Percentiles rank a stretch among this genome's conserved stretches.
phyloP scores from a whole-genome alignment of 164 flowering plant species.

The Buxus sempervirens region DNA sequence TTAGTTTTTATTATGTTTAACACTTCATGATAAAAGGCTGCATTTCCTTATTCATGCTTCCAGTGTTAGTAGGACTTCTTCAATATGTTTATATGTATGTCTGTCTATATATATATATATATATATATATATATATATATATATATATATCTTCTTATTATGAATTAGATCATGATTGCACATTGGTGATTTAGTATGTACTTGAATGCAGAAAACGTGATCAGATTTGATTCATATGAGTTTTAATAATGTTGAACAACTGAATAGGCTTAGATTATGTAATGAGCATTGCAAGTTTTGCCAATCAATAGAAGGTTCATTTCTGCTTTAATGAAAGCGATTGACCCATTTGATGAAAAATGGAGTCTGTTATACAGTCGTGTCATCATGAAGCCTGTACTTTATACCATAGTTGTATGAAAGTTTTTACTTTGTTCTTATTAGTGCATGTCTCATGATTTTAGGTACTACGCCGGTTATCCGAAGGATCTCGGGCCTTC shows the following conservation, averaged over 20 bases:
- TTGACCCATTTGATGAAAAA: background rate
- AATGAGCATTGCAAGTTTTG: no score
- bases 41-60: no score
- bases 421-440: background rate
- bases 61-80: background rate
- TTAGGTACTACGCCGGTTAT: constrained; percentile 86
- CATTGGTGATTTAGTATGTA: no score
- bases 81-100: background rate
- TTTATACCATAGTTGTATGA: background rate
- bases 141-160: background rate
- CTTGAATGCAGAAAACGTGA: no score
- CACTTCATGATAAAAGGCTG: background rate
- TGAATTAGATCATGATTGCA: background rate
- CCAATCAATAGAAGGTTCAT: no score
- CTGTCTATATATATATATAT: no score
- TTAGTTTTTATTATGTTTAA: background rate
- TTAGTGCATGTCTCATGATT: background rate
- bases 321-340: background rate
- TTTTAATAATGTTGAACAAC: no score
- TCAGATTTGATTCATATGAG: no score
- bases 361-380: background rate
- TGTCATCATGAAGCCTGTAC: background rate
- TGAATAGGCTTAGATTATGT: no score
- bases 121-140: no score
- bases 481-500: constrained; percentile 94